Evolutionary conservation across 805 yeast species (phyloP).

Genomic region (Schwanniomyces occidentalis): DNA sequence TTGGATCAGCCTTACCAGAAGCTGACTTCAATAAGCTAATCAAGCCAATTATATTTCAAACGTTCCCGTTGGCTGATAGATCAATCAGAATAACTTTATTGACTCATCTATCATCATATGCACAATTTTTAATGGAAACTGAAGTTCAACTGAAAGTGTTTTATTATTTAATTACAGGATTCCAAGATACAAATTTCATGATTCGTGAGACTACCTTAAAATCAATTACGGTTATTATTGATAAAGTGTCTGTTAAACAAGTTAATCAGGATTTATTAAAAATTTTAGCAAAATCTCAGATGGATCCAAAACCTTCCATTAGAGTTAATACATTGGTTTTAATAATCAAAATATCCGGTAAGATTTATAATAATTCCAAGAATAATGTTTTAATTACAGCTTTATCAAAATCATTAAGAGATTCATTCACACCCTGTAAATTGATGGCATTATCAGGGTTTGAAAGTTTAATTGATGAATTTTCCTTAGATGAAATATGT

Average conservation of each 20-base stretch:
- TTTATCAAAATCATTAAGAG: slow-evolving; percentile 77
- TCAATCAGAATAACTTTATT: slow-evolving; percentile 73
- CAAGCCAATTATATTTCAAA: slow-evolving; percentile 63
- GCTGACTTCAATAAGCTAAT: slow-evolving; percentile 42
- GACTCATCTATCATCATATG: slow-evolving; percentile 57
- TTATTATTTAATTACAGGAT: slow-evolving; percentile 71
- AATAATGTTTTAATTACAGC: slow-evolving; percentile 85
- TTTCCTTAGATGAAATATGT: slow-evolving; percentile 74
- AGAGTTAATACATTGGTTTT: slow-evolving; percentile 75
- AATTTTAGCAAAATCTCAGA: slow-evolving; percentile 77
- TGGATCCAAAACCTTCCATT: slow-evolving; percentile 73
- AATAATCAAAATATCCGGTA: slow-evolving; percentile 62
- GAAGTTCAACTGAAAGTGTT: slow-evolving; percentile 73
- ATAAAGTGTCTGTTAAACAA: slow-evolving; percentile 72
- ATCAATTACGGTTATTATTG: slow-evolving; percentile 59
- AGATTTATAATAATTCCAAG: slow-evolving; percentile 55
- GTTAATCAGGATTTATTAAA: slow-evolving; percentile 83
- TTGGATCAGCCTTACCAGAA: slow-evolving; percentile 26
- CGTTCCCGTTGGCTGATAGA: slow-evolving; percentile 71
- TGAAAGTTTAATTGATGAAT: slow-evolving; percentile 59
- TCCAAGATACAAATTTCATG: slow-evolving; percentile 79
- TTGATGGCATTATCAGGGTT: slow-evolving; percentile 77
- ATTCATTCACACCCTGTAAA: slow-evolving; percentile 73
- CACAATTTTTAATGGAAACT: slow-evolving; percentile 49
- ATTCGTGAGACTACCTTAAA: slow-evolving; percentile 80